A percentile compares a stretch with the other conserved stretches of the same genome.
Evolutionary conservation across 73 alveolate genomes (phyloP).

Genomic region (Paramecium tetraurelia): DNA sequence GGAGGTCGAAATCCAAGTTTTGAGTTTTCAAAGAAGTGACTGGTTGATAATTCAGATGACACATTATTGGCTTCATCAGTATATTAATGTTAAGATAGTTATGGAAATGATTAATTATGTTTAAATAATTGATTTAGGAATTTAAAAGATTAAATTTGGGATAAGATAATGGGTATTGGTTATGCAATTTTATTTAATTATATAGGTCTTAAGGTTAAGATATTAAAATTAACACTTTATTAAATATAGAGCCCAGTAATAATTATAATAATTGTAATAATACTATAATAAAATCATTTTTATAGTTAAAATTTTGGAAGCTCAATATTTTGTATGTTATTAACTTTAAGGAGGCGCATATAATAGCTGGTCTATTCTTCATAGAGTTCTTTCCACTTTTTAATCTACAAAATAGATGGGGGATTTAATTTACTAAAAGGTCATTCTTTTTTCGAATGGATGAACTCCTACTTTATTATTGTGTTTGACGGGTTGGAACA

Average conservation of each 20-base stretch:
- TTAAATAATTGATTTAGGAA: background rate
- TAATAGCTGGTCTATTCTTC: background rate
- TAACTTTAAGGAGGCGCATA: background rate
- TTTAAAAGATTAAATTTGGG: background rate
- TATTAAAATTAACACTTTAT: background rate
- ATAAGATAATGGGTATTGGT: background rate
- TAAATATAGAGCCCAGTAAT: background rate
- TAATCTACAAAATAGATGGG: background rate
- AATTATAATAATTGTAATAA: background rate
- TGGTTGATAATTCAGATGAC: background rate
- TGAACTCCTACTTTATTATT: background rate
- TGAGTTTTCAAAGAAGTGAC: background rate
- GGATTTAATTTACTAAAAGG: background rate
- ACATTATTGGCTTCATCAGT: background rate
- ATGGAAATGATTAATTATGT: background rate
- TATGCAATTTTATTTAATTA: background rate
- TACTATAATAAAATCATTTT: background rate
- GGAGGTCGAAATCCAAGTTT: background rate
- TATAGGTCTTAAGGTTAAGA: background rate
- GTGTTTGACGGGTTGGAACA: background rate
- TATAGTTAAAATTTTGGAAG: background rate
- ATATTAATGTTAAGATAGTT: background rate
- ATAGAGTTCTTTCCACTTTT: background rate
- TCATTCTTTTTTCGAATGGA: background rate
- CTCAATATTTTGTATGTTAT: background rate